These are phyloP conservation scores for Heterobasidion irregulare DNA, from an alignment of 1,284 basidiomycete species.

Conservation along the genomic window DNA sequence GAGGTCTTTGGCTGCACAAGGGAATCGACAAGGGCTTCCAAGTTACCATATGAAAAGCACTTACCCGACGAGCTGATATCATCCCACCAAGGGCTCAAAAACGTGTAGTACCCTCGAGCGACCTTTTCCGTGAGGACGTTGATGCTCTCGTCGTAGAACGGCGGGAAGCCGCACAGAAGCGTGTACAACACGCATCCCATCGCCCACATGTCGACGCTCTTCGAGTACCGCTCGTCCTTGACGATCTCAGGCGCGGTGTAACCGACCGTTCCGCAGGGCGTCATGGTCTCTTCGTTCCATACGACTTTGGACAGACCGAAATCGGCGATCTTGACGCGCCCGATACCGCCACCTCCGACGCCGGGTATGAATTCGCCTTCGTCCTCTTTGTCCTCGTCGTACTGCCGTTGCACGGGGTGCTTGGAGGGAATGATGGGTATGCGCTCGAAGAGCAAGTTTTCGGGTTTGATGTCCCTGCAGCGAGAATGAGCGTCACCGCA, in stretches of 20 bases:
- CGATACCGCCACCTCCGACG: constrained; percentile 94
- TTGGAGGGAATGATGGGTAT: constrained; percentile 92
- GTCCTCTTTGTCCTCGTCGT: constrained; percentile 98
- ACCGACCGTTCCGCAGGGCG: constrained; percentile 97
- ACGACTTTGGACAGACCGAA: constrained; percentile 98
- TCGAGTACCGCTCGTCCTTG: constrained; percentile 97
- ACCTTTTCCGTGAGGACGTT: constrained; percentile 98
- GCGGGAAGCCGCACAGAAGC: constrained; percentile 95
- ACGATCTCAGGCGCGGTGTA: constrained; percentile 99
- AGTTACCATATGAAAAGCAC: constrained; percentile 11
- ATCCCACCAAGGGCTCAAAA: constrained; percentile 99
- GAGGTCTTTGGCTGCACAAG: constrained; percentile 77
- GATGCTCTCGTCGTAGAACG: constrained; percentile 99
- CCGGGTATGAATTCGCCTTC: constrained; percentile 94
- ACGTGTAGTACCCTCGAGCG: constrained; percentile 95
- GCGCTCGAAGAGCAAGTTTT: constrained; percentile 92
- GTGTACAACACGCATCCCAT: constrained; percentile 98
- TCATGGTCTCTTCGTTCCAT: constrained; percentile 99
- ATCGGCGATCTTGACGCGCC: constrained; percentile 97
- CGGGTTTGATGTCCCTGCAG: constrained; percentile 91
- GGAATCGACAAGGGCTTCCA: background rate
- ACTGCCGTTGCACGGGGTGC: constrained; percentile 69
- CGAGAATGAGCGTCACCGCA: background rate
- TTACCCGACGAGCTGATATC: constrained; percentile 79
- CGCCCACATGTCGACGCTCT: constrained; percentile 99